These are phyloP conservation scores for Corynascus novoguineensis DNA, from an alignment of 495 filamentous ascomycete genomes.

Conservation along the genomic window DNA sequence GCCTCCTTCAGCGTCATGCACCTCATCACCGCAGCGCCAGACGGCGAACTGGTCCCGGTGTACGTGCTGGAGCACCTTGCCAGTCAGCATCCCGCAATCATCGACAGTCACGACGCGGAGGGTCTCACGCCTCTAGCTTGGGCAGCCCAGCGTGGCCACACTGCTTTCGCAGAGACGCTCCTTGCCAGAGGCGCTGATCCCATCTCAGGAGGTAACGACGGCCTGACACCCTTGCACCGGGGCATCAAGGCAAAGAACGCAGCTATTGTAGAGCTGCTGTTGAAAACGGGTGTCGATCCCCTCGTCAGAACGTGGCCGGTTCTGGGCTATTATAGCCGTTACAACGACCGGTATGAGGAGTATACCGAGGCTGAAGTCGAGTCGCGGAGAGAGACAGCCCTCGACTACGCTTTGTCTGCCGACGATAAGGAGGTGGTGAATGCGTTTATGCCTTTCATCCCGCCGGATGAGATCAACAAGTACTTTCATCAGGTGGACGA, in stretches of 20 bases:
- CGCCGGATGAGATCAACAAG: constrained; percentile 2
- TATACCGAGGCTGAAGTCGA: constrained; percentile 4
- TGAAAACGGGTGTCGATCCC: constrained; percentile 29
- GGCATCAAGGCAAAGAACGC: constrained; percentile 16
- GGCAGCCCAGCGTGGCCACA: constrained; percentile 21
- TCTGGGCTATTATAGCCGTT: not conserved
- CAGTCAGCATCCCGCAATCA: not conserved
- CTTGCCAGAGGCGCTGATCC: constrained; percentile 18
- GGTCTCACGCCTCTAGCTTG: constrained; percentile 25
- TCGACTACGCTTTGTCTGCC: constrained; percentile 5
- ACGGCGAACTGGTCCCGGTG: not conserved
- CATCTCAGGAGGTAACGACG: constrained; percentile 10
- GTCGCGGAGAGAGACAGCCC: constrained; percentile 14
- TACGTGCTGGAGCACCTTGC: constrained; percentile 5
- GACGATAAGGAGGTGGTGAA: not conserved
- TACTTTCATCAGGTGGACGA: not conserved
- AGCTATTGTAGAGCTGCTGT: constrained; percentile 17
- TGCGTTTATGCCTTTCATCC: constrained; percentile 5
- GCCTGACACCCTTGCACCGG: constrained; percentile 26
- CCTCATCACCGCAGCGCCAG: not conserved
- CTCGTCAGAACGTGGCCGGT: constrained; percentile 21
- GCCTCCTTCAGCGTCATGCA: constrained; percentile 1
- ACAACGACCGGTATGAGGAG: not conserved
- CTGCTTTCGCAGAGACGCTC: constrained; percentile 17
- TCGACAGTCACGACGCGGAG: constrained; percentile 3